Evolutionary conservation across 768 basidiomycete species (phyloP).

Genomic region (Suillus occidentalis): DNA sequence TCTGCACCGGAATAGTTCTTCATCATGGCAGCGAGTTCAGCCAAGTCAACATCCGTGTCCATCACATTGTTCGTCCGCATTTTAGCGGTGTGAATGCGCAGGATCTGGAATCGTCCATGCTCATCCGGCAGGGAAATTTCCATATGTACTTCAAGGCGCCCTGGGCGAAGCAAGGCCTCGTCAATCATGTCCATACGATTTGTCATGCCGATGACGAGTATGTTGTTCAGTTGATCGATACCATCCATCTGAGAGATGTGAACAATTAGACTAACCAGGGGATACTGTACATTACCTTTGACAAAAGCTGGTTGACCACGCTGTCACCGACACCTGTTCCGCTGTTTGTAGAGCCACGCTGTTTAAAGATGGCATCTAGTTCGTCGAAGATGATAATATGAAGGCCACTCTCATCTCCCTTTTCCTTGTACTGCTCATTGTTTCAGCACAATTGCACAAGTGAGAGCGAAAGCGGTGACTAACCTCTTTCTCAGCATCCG

Average conservation of each 20-base stretch:
- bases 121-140: constrained; percentile 98
- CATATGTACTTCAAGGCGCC: constrained; percentile 99
- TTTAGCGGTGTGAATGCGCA: constrained; percentile 92
- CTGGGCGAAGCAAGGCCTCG: constrained; percentile 94
- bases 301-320: constrained; percentile 96
- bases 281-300: constrained; percentile 65
- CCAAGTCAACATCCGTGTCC: constrained; percentile 80
- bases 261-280: constrained; percentile 5
- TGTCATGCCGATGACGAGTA: constrained; percentile 99
- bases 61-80: constrained; percentile 93
- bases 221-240: constrained; percentile 98
- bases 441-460: constrained; percentile 7
- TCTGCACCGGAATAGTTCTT: constrained; percentile 99
- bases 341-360: constrained; percentile 87
- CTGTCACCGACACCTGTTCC: constrained; percentile 99
- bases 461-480: neutral
- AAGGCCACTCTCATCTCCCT: constrained; percentile 93
- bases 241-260: constrained; percentile 82
- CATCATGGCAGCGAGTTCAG: constrained; percentile 77
- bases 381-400: constrained; percentile 99
- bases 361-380: constrained; percentile 97
- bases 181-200: constrained; percentile 99
- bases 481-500: constrained; percentile 97
- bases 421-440: constrained; percentile 81
- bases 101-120: constrained; percentile 86